Conservation (phyloP, 352 stramenopile species). For the Pythium monospermum region DNA sequence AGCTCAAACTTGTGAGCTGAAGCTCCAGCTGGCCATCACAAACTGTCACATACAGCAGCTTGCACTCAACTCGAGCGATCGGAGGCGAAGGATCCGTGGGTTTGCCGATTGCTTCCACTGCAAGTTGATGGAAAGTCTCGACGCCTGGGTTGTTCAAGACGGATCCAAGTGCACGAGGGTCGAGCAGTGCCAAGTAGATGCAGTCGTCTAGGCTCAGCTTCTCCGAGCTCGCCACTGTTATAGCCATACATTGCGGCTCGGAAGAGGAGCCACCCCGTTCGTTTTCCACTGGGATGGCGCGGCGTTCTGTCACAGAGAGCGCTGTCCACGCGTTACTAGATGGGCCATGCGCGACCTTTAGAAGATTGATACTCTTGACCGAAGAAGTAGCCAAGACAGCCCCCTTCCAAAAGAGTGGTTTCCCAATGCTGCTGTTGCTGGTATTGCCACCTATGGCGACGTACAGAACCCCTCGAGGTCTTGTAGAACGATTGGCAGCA, state of each 20-base stretch:
- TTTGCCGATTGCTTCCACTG: background rate
- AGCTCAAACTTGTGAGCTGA: constrained; percentile 5
- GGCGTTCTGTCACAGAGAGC: constrained; percentile 3
- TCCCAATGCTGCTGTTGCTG: too few species aligned
- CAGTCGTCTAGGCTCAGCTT: background rate
- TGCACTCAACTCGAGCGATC: background rate
- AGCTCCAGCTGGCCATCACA: constrained; percentile 16
- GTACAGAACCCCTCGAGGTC: too few species aligned
- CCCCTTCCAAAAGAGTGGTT: too few species aligned
- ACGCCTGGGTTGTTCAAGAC: background rate
- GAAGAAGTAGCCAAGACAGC: too few species aligned
- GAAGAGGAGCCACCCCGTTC: background rate
- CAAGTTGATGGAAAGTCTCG: constrained; percentile 14
- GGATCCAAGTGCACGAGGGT: background rate
- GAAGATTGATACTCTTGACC: too few species aligned
- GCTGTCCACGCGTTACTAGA: constrained; percentile 1
- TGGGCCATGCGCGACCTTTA: too few species aligned
- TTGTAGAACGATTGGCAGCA: too few species aligned
- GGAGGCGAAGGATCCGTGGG: background rate
- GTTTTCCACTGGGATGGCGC: constrained; percentile 1
- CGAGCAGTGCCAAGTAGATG: background rate
- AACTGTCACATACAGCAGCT: constrained; percentile 10
- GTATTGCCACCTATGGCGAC: too few species aligned
- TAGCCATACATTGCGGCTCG: background rate
- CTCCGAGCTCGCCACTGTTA: background rate